Conservation (phyloP, 73 alveolate genomes). For the Paramecium caudatum region DNA sequence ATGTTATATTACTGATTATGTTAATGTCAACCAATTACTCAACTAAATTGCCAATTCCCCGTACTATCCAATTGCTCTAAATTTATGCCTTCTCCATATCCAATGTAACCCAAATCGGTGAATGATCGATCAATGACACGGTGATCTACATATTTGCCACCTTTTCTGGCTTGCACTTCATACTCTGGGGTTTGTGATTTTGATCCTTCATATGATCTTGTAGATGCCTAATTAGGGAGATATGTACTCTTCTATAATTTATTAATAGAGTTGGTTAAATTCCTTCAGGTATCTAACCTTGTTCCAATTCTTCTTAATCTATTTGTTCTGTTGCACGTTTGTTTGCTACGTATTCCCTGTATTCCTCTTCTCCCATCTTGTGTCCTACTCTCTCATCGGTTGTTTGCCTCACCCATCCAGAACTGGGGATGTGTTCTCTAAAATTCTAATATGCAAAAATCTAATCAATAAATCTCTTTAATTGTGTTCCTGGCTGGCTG, state of each 20-base stretch:
- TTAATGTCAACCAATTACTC: no score
- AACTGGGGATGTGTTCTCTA: constrained; percentile 18
- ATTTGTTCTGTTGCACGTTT: background rate
- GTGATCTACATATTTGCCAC: constrained; percentile 45
- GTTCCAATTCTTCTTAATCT: background rate
- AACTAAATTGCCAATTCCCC: constrained; percentile 52
- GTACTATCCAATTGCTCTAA: constrained; percentile 48
- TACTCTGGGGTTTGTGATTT: background rate
- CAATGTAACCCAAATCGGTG: constrained; percentile 9
- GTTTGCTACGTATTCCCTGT: background rate
- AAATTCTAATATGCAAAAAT: background rate
- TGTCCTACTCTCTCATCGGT: constrained; percentile 27
- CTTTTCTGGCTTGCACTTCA: background rate
- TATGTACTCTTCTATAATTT: constrained; percentile 36
- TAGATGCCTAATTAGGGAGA: constrained; percentile 15
- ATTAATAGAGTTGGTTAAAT: constrained; percentile 21
- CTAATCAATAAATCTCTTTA: background rate
- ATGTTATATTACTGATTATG: no score
- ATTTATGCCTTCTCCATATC: constrained; percentile 1
- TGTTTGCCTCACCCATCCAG: constrained; percentile 31
- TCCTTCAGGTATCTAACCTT: background rate
- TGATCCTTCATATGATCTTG: constrained; percentile 59
- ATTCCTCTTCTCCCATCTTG: constrained; percentile 46
- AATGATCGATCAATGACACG: constrained; percentile 14
- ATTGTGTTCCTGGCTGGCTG: background rate